Evolutionary conservation across 306 rosid species (phyloP).

Genomic region (Hippophae tibetana): DNA sequence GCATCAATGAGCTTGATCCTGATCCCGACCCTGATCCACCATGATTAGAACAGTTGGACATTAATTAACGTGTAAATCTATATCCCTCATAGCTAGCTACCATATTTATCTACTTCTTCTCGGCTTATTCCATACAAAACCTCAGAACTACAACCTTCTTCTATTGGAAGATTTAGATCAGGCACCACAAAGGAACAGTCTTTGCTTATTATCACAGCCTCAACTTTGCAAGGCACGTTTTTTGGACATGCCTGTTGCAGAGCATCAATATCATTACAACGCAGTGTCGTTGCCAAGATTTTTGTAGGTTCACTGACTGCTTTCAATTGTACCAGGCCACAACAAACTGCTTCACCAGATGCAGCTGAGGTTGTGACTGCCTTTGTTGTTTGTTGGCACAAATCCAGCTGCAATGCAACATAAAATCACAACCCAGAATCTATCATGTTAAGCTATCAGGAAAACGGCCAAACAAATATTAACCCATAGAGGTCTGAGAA

Average conservation of each 20-base stretch:
- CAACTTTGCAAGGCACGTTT: slow-evolving; percentile 25
- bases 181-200: slow-evolving; percentile 48
- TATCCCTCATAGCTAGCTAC: no score
- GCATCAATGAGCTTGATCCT: no score
- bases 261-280: slow-evolving; percentile 17
- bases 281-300: slow-evolving; percentile 2
- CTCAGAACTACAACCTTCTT: slow-evolving; percentile 13
- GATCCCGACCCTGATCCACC: no score
- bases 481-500: no score
- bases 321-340: slow-evolving; percentile 15
- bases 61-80: no score
- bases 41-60: no score
- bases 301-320: slow-evolving; percentile 15
- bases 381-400: slow-evolving; percentile 25
- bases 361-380: slow-evolving; percentile 14
- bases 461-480: no score
- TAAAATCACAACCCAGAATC: slow-evolving; percentile 19
- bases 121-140: no score
- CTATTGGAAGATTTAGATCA: slow-evolving; percentile 71
- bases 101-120: no score
- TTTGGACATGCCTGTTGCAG: slow-evolving; percentile 11
- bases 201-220: slow-evolving; percentile 22
- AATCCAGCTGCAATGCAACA: slow-evolving; percentile 45
- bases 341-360: slow-evolving; percentile 12
- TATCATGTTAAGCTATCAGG: neutral